Evolutionary conservation across 768 basidiomycete species (phyloP), one percentile per base, ranked within the genome.

Genomic region (Candolleomyces eurysporus): DNA sequence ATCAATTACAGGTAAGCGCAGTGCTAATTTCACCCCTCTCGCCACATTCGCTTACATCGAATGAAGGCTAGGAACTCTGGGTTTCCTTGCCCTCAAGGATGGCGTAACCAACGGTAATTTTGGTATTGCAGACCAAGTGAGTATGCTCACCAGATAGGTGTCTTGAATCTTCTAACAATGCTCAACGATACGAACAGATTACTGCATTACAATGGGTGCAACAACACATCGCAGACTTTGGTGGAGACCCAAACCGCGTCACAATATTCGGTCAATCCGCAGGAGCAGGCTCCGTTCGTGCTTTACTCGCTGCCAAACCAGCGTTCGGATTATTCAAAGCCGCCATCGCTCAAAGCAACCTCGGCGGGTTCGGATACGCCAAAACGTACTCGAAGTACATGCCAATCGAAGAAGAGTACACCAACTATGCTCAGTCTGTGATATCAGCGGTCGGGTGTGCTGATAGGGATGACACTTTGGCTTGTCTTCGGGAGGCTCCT

Each of bases 201-300:
- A 82, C 70, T 21, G 86, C 83, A 1, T 68, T 90, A 19, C 71
- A 80, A 65, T 90, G 87, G 87, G 78, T 89, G 0, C 79, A 86
- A 58, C 77, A 82, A 65, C 82, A 88, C 67, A 85, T 89, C 63
- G 64, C 63, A n/a, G 72, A 78, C 0, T 90, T 89, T 60, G 87
- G 88, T 2, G 88, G 88, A 13, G 82, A 90, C 69, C 81, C 82
- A 0, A 62, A 64, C 0, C 82, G 80, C 59, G 84, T 85, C 16
- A 82, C 81, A 0, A 75, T 85, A 4, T 60, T 62, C 42, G 65
- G 65, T 2, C 46, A 63, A 46, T 63, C 62, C 19, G 62, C 65
- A 4, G 65, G 65, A 14, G 65, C 57, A 3, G 61, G 57, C 31
- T 61, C 62, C 19, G 60, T 56, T 0, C 50, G 62, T 2, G 42